Evolutionary conservation across 2,329 filamentous ascomycete species (phyloP), one percentile per base, ranked within the genome.

Genomic region (Davidsoniella eucalypti): DNA sequence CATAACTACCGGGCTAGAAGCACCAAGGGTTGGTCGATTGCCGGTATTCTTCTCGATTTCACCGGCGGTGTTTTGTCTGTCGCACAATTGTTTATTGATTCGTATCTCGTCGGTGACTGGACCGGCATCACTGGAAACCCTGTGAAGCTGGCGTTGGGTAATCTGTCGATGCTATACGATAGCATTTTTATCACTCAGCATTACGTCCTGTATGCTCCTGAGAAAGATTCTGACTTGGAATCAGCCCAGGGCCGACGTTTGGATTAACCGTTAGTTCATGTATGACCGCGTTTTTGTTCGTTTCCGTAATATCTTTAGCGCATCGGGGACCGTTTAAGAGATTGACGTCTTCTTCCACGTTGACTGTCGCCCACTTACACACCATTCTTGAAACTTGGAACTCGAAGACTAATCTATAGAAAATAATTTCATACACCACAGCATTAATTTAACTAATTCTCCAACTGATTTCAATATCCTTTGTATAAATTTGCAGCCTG

Each of bases 101-200:
- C 86, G 53, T 86, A 82, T 52, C 67, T 93, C 37, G 80, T 92
- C 63, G 74, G 73, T 50, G 87, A 94, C 67, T 95, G 90, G 88
- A 84, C 81, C 44, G 92, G 90, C 18, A 72, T 96, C 52, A 87
- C 82, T 0, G 90, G 88, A 1, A 96, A 96, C 63, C 86, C 87
- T 0, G 82, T 92, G 57, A 98, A 96, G 67, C 78, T 96, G 52
- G 78, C 80, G 2, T 71, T 96, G 40, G 84, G 85, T 12, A 90
- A 94, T 60, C 77, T 94, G 43, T 87, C 81, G 52, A 82, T 96
- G 58, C 63, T 85, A 2, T 96, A 94, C 62, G 90, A 96, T 61
- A 55, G 83, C 29, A 70, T 94, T 45, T 96, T 96, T 61, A 82
- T 96, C 47, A 60, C 75, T 4, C 92, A 98, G 67, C 92, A 96